Conservation (phyloP, 805 yeast species). For the Yamadazyma takamatsuzukensis region DNA sequence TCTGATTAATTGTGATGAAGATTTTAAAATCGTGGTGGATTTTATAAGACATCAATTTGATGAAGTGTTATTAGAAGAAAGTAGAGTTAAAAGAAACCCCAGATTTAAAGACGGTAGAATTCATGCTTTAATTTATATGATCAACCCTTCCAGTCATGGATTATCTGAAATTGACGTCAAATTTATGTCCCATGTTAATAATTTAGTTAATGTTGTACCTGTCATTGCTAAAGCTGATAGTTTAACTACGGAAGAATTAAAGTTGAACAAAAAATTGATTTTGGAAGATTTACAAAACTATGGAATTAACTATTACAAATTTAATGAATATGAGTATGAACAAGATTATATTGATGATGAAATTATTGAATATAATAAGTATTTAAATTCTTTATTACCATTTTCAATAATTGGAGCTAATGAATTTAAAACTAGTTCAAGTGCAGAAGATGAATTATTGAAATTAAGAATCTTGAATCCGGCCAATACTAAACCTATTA, state of each 20-base stretch:
- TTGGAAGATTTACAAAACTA: constrained; percentile 71
- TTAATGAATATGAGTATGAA: constrained; percentile 58
- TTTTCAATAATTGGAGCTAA: constrained; percentile 70
- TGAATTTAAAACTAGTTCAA: constrained; percentile 45
- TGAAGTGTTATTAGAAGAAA: constrained; percentile 76
- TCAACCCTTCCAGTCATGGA: constrained; percentile 46
- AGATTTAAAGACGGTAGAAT: constrained; percentile 81
- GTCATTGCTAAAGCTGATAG: constrained; percentile 43
- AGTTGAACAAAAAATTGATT: constrained; percentile 68
- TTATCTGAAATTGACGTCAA: constrained; percentile 39
- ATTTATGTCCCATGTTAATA: constrained; percentile 38
- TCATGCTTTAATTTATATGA: constrained; percentile 52
- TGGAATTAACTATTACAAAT: constrained; percentile 69
- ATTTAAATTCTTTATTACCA: constrained; percentile 61
- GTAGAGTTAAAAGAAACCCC: constrained; percentile 80
- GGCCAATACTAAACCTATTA: constrained; percentile 50
- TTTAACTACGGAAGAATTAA: constrained; percentile 43
- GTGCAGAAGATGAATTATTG: constrained; percentile 36
- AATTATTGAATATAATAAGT: constrained; percentile 61
- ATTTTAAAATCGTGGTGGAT: constrained; percentile 69
- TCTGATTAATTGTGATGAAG: constrained; percentile 62
- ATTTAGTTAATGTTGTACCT: constrained; percentile 42
- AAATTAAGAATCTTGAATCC: constrained; percentile 52
- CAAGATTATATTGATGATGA: constrained; percentile 54
- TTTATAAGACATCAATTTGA: constrained; percentile 80